These are phyloP conservation scores for Oryza glumipatula DNA, from an alignment of 176 grass and related monocot genomes.

Conservation along the genomic window DNA sequence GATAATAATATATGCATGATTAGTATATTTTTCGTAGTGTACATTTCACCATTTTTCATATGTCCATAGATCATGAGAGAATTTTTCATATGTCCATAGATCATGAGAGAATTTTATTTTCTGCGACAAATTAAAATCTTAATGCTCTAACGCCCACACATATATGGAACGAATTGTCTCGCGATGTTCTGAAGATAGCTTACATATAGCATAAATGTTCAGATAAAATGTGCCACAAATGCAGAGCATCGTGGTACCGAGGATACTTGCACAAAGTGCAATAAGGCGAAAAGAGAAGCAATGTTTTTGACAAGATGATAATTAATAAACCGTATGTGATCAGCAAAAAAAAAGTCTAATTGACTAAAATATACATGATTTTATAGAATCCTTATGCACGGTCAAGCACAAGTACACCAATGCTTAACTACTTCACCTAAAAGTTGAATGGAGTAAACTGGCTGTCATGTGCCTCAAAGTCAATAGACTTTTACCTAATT, in stretches of 20 bases:
- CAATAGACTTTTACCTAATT: constrained; percentile 7
- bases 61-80: neutral
- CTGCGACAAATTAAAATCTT: neutral
- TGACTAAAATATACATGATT: too few relatives aligned
- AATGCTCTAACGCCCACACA: neutral
- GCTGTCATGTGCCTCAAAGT: neutral
- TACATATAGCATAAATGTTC: neutral
- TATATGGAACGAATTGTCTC: neutral
- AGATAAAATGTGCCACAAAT: neutral
- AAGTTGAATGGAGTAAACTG: constrained; percentile 30
- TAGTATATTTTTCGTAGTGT: constrained; percentile 1
- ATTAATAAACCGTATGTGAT: neutral
- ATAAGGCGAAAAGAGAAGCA: neutral
- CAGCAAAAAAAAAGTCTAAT: neutral
- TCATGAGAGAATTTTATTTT: neutral
- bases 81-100: too few relatives aligned
- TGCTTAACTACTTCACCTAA: constrained; percentile 41
- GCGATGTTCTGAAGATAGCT: neutral
- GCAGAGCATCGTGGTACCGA: neutral
- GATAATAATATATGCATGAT: constrained; percentile 28
- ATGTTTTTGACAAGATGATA: neutral
- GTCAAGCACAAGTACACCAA: constrained; percentile 23
- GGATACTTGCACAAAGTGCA: neutral
- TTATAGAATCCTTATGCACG: neutral
- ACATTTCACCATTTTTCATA: neutral